Conservation (phyloP, 2,329 filamentous ascomycete genomes). For the Chrysosporium queenslandicum region DNA sequence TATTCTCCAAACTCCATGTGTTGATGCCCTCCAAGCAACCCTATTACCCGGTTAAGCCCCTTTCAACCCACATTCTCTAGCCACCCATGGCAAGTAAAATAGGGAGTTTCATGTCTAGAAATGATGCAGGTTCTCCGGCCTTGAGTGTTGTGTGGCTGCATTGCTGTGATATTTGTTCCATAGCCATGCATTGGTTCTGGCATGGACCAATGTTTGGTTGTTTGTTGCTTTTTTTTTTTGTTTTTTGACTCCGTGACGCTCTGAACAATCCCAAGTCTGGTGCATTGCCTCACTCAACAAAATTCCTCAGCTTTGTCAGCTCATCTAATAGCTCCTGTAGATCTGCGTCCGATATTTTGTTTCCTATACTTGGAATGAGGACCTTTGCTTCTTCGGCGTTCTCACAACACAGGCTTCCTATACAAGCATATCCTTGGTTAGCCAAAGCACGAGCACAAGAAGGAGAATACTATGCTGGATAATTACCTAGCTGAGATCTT, state of each 20-base stretch:
- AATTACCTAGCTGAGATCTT: constrained; percentile 72
- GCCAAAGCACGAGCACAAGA: constrained; percentile 6
- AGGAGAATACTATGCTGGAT: constrained; percentile 11
- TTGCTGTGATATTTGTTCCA: no score
- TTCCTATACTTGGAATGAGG: constrained; percentile 74
- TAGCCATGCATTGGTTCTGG: no score
- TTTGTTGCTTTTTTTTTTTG: not conserved
- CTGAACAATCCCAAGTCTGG: not conserved
- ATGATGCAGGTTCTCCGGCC: no score
- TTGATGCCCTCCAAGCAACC: not conserved
- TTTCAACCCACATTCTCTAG: not conserved
- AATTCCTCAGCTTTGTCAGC: constrained; percentile 64
- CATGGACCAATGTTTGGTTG: no score
- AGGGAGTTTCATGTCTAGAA: no score
- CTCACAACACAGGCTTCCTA: constrained; percentile 85
- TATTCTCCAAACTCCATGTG: not conserved
- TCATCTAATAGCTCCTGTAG: constrained; percentile 82
- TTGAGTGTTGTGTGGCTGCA: no score
- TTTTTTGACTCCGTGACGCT: not conserved
- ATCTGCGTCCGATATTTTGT: constrained; percentile 85
- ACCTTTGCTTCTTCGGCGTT: constrained; percentile 92
- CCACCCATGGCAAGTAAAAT: no score
- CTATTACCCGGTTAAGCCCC: not conserved
- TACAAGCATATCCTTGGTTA: constrained; percentile 12
- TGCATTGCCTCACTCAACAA: constrained; percentile 29